Base-by-base conservation (phyloP, 2,329 filamentous ascomycete genomes). In the Scedosporium boydii region DNA sequence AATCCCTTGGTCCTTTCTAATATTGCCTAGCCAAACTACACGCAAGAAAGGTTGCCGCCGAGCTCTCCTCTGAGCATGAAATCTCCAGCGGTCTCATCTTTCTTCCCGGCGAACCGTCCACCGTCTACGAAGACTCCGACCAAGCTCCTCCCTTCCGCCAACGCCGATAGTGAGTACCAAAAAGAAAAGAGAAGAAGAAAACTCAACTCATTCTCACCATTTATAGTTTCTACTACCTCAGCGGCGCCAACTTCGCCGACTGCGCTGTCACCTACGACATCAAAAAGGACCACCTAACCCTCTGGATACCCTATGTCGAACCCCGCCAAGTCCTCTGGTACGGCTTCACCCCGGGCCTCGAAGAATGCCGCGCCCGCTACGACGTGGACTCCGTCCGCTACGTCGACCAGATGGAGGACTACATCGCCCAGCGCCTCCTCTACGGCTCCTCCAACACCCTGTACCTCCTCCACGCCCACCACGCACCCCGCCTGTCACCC, bases 271-370 rank as follows among this genome's bases (percentile, higher is more conserved):
- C 83, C 2, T 86, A 85, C 67, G 82, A 86, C 64, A 79, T 86
- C 58, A 74, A 70, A 23, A 75, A 75, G 10, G 88, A 93, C 70
- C 75, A 77, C 23, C 81, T 95, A 63, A 84, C 82, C 4, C 82
- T 93, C 29, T 95, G 88, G 82, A 85, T 93, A 58, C 89, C 89
- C 2, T 83, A 84, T 67, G 83, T 87, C 66, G 83, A 89, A 66
- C 83, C 82, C 14, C 78, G 77, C 16, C 78, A 82, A 67, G 77
- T 83, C 10, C 81, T 90, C 58, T 91, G 83, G 81, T 84, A 83
- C 68, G 88, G 88, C 16, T 78, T 77, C 41, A 83, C 81, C 23
- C 86, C 86, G 0, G 81, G 79, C 9, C 76, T 79, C 10, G 80
- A 86, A 14, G 84, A 90, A 63, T 87, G 87, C 63, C 76, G 83